phyloP scores from a whole-genome alignment of 2,329 filamentous ascomycete genomes.

The Phoma sp. region DNA sequence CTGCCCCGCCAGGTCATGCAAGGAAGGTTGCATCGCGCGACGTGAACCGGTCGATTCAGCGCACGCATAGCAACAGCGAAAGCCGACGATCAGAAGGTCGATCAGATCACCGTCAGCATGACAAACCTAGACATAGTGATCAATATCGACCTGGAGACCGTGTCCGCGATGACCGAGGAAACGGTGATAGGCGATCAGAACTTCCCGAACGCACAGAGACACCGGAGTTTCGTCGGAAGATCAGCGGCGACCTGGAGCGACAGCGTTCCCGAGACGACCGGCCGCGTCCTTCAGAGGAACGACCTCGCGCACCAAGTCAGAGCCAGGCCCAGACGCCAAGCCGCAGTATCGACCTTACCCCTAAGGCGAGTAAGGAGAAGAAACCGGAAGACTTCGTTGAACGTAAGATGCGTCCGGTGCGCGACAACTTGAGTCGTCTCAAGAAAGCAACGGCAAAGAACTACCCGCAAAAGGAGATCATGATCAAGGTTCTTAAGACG shows the following conservation, averaged over 20 bases:
- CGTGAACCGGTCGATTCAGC: constrained; percentile 45
- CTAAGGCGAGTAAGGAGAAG: constrained; percentile 34
- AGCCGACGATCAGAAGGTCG: constrained; percentile 42
- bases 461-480: constrained; percentile 66
- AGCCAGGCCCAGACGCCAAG: constrained; percentile 52
- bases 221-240: constrained; percentile 52
- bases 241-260: constrained; percentile 52
- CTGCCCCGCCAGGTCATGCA: constrained; percentile 60
- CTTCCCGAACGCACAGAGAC: constrained; percentile 47
- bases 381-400: constrained; percentile 57
- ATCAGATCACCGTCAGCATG: constrained; percentile 40
- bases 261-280: constrained; percentile 46
- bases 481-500: constrained; percentile 66
- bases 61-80: constrained; percentile 46
- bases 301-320: constrained; percentile 50
- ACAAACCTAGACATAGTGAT: constrained; percentile 45
- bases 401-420: constrained; percentile 63
- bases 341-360: constrained; percentile 35
- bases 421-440: constrained; percentile 65
- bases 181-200: constrained; percentile 47
- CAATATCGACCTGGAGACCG: constrained; percentile 42
- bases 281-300: constrained; percentile 57
- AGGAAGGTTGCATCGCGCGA: constrained; percentile 44
- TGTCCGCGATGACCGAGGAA: constrained; percentile 40
- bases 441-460: constrained; percentile 67